Base-by-base conservation (phyloP, 306 rosid genomes). In the Dalbergia cultrata region DNA sequence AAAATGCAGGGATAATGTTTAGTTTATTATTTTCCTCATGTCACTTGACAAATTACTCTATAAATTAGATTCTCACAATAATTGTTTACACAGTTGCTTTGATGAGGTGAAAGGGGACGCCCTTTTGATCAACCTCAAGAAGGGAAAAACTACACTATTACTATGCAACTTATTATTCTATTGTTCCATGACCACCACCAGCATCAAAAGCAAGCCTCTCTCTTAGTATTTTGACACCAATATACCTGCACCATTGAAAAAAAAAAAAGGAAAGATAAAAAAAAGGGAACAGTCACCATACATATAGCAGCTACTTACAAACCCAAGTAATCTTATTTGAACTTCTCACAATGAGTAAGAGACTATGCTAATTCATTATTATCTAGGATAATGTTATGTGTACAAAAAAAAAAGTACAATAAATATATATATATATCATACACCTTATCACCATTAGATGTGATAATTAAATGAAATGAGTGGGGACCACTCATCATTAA, bases 141-240 rank as follows among this genome's bases (percentile, higher is more conserved):
- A 41, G 41, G 16, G 26, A 59, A 21, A 37, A 62, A 37, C 1
- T 8, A 72, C 1, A 63, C 13, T 35, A 43, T 37, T 1, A 54
- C n/a, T 39, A 43, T 26, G 47, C n/a, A 65, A 45, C 57, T 82
- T 16, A 52, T 63, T 33, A 1, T 6, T 22, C 69, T 26, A 26
- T 3, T 4, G 13, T 17, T 26, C 70, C 12, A 58, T 62, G 10
- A 54, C 22, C 60, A 54, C 5, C 19, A 43, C 8, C 69, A 34
- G 57, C 84, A 65, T n/a, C 19, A 43, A 8, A 62, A 34, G 57
- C 84, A 65, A 87, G 92, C 73, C 97, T 91, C 82, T 90, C 86
- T 44, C 60, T 85, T 68, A 87, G 57, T 44, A 93, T 91, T 74
- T 76, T 83, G 11, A 86, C 68, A 65, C 98, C 98, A 93, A 91